Evolutionary conservation across 2,329 filamentous ascomycete genomes (phyloP).

Genomic region (Xylariomycetidae sp.): DNA sequence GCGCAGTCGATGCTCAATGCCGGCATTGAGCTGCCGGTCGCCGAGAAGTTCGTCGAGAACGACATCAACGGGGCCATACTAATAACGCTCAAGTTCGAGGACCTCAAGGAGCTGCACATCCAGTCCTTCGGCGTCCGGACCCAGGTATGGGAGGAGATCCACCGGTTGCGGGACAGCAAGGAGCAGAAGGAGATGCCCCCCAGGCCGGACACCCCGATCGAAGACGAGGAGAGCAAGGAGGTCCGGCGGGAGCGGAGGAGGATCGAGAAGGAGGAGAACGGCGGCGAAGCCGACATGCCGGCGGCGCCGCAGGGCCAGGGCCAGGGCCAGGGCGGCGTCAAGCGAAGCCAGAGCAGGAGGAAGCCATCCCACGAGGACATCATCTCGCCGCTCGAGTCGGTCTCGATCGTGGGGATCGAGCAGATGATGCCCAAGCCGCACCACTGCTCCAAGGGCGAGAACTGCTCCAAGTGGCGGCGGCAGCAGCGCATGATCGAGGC

Average conservation of each 20-base stretch:
- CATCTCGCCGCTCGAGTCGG: constrained; percentile 75
- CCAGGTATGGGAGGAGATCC: constrained; percentile 75
- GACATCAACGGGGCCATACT: constrained; percentile 88
- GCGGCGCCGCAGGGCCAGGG: neutral
- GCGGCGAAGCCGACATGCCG: constrained; percentile 1
- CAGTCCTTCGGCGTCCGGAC: constrained; percentile 77
- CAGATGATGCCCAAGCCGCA: constrained; percentile 82
- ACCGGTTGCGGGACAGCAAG: constrained; percentile 57
- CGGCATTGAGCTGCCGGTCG: constrained; percentile 70
- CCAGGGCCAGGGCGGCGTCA: constrained; percentile 34
- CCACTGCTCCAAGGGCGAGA: constrained; percentile 79
- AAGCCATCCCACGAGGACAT: constrained; percentile 52
- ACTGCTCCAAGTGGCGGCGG: constrained; percentile 76
- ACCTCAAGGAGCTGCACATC: constrained; percentile 76
- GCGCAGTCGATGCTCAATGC: constrained; percentile 82
- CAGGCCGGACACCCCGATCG: constrained; percentile 60
- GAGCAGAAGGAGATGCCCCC: constrained; percentile 46
- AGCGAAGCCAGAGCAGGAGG: constrained; percentile 25
- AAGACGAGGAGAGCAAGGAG: constrained; percentile 51
- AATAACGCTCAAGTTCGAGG: constrained; percentile 87
- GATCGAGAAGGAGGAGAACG: constrained; percentile 26
- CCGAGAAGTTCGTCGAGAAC: constrained; percentile 83
- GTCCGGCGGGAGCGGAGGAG: constrained; percentile 41
- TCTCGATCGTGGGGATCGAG: constrained; percentile 89
- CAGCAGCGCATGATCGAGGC: constrained; percentile 73